Percentiles rank a stretch among this genome's conserved stretches.
phyloP scores from a whole-genome alignment of 2,329 filamentous ascomycete species.

The Aspergillus hortae region DNA sequence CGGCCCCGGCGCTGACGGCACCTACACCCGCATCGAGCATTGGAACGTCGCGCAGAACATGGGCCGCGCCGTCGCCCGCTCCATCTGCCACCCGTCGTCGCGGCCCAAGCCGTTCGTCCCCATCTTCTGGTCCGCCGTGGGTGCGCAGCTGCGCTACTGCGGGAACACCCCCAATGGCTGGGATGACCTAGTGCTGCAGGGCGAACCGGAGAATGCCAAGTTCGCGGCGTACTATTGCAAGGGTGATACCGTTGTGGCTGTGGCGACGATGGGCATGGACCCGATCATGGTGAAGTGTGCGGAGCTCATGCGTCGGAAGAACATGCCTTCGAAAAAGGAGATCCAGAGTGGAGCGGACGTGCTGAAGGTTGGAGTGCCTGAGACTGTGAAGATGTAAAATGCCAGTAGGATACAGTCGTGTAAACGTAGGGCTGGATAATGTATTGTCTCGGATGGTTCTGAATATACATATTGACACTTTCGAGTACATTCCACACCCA shows the following conservation, averaged over 20 bases:
- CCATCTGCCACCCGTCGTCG: constrained; percentile 59
- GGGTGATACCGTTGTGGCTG: constrained; percentile 81
- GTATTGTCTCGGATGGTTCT: neutral
- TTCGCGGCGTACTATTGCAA: constrained; percentile 88
- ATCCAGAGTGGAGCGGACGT: constrained; percentile 55
- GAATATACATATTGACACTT: too few species aligned
- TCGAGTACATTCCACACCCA: too few species aligned
- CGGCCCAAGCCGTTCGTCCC: constrained; percentile 75
- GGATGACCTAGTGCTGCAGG: constrained; percentile 80
- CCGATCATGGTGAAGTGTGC: constrained; percentile 78
- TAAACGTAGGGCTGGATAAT: neutral
- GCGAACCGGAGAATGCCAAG: constrained; percentile 70
- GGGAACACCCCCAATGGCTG: constrained; percentile 79
- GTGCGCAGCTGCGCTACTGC: constrained; percentile 86
- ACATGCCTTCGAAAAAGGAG: constrained; percentile 80
- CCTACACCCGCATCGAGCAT: constrained; percentile 81
- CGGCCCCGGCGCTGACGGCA: constrained; percentile 76
- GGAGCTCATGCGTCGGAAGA: constrained; percentile 76
- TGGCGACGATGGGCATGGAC: constrained; percentile 87
- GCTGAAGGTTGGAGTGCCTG: constrained; percentile 29
- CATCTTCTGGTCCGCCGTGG: constrained; percentile 94
- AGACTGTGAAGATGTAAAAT: constrained; percentile 14
- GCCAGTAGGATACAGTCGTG: neutral
- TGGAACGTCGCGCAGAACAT: constrained; percentile 98
- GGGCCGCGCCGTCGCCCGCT: constrained; percentile 72